A percentile compares a stretch with the other conserved stretches of the same genome.
Evolutionary conservation across 352 stramenopile genomes (phyloP).

Genomic region (Phytophthora niederhauseri): DNA sequence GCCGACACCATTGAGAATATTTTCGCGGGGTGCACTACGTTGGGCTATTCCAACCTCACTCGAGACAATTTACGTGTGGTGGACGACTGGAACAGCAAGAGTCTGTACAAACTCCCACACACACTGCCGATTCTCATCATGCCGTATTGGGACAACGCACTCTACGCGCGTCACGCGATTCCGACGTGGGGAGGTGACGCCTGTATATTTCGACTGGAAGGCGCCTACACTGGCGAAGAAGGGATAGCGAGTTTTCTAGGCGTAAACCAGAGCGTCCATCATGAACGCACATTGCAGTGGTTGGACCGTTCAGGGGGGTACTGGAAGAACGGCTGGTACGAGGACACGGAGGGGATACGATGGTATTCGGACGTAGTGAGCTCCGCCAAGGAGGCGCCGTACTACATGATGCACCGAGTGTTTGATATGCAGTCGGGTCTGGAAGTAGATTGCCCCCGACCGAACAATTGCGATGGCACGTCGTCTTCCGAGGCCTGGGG

Average conservation of each 20-base stretch:
- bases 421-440: slow-evolving; percentile 22
- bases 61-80: slow-evolving; percentile 30
- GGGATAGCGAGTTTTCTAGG: slow-evolving; percentile 8
- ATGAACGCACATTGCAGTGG: slow-evolving; percentile 22
- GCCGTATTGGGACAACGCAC: slow-evolving; percentile 42
- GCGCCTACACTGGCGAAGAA: neutral
- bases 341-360: slow-evolving; percentile 19
- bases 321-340: slow-evolving; percentile 35
- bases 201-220: slow-evolving; percentile 22
- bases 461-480: neutral
- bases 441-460: slow-evolving; percentile 14
- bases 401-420: slow-evolving; percentile 20
- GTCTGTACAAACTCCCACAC: slow-evolving; percentile 17
- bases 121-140: slow-evolving; percentile 45
- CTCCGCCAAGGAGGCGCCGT: slow-evolving; percentile 4
- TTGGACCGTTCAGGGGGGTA: slow-evolving; percentile 8
- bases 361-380: slow-evolving; percentile 35
- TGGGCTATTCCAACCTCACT: slow-evolving; percentile 31
- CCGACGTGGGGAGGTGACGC: slow-evolving; percentile 37
- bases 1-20: slow-evolving; percentile 25
- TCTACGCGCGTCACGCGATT: slow-evolving; percentile 23
- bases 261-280: slow-evolving; percentile 15
- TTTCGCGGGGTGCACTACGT: slow-evolving; percentile 7
- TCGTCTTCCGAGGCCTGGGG: neutral
- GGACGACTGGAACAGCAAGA: slow-evolving; percentile 23